Base-by-base conservation (phyloP, 1,284 basidiomycete species). In the Cryptococcus sp. region DNA sequence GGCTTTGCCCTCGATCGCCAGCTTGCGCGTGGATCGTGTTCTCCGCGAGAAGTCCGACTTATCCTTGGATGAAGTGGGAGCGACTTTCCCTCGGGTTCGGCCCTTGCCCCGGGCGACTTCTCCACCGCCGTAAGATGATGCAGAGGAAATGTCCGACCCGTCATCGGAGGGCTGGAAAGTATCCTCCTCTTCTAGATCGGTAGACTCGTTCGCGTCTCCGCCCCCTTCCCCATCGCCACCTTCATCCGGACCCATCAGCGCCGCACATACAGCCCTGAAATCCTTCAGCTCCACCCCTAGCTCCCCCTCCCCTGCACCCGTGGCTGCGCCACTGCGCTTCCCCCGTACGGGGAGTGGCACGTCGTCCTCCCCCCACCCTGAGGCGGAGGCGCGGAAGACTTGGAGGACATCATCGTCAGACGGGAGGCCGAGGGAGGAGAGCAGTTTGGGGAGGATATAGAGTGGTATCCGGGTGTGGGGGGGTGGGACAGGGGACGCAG, bases 391-490 rank as follows among this genome's bases (percentile, higher is more conserved):
- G 42, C 61, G 65, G 55, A 78, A 77, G 1, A 76, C 74, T 2
- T 56, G 59, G 15, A 76, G 55, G 7, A 78, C 76, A 55, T 78
- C 76, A 24, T 74, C 69, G 59, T 78, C 76, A 4, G 68, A 70
- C 16, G 71, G 68, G 12, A 78, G 57, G 13, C 66, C 66, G 1
- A 78, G 65, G 0, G 70, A 64, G 0, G 60, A 43, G 9, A 78
- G 66, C 0, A 76, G 56, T 0, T 55, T 47, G 0, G 76, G 71
- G 1, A 78, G 51, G 12, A 67, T 44, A 33, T 65, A 62, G 12
- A 78, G 60, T 0, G 69, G 69, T 37, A 74, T 61, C 46, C 59
- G 59, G 51, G 21, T 39, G 20, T 47, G 13, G 28, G 28, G 9
- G 9, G 28, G 28, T 33, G 28, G 9, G 2, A 18, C 18, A 5